Conservation (phyloP, 129 eudicot species). For the Arctium minus region DNA sequence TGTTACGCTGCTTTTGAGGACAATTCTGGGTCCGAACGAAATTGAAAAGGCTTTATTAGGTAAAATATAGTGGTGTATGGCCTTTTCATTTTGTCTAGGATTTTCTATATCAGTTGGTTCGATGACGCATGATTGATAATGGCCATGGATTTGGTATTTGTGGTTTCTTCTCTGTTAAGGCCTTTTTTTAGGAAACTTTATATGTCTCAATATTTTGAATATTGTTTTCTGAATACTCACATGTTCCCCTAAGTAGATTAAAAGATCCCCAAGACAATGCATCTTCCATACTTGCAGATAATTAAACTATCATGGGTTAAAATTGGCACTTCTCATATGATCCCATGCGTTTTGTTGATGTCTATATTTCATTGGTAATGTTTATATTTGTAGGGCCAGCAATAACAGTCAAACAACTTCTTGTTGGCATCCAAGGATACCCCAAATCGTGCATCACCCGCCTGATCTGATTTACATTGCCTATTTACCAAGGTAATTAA, state of each 20-base stretch:
- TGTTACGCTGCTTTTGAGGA: conserved; percentile 72
- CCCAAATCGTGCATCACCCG: no score
- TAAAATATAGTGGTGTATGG: conserved; percentile 12
- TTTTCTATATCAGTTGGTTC: background rate
- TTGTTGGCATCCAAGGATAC: no score
- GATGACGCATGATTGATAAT: background rate
- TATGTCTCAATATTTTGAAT: background rate
- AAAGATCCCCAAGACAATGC: no score
- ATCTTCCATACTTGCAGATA: no score
- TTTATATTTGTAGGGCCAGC: no score
- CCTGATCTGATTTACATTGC: no score
- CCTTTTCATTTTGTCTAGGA: background rate
- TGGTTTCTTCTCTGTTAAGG: background rate
- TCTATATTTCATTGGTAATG: no score
- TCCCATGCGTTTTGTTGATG: background rate
- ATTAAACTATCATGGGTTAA: no score
- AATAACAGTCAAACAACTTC: no score
- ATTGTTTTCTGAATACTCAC: no score
- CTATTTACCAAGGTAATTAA: no score
- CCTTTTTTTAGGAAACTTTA: background rate
- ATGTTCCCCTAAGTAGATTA: no score
- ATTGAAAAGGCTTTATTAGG: conserved; percentile 83
- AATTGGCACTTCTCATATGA: background rate
- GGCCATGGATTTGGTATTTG: background rate
- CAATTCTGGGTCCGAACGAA: conserved; percentile 88